Evolutionary conservation across 2,329 filamentous ascomycete genomes (phyloP), one percentile per base, ranked within the genome.

Genomic region (Trichoderma sp.): DNA sequence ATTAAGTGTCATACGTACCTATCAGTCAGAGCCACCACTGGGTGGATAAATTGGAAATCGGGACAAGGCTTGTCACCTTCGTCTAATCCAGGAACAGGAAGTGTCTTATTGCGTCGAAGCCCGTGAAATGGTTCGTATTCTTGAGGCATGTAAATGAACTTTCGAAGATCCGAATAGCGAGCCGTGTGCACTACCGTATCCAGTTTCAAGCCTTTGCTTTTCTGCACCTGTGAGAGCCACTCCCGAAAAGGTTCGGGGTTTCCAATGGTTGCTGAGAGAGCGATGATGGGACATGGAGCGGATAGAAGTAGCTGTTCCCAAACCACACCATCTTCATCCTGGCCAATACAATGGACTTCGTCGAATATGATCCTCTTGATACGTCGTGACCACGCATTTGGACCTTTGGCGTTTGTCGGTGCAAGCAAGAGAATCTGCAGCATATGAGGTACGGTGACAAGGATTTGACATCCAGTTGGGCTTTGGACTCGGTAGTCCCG

Each of bases 331-430:
- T 95, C 92, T 8, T 94, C 90, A 0, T 90, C 87, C 77, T 94
- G 90, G 0, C 92, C 91, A 72, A 95, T 95, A 39, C 88, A 93
- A 78, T 95, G 92, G 2, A 95, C 90, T 81, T 95, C 92, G 76
- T 95, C 92, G 72, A 95, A 95, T 65, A 95, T 93, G 77, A 95
- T 94, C 63, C 91, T 86, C 75, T 89, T 92, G 15, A 95, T 86
- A 67, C 90, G 84, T 4, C 85, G 84, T 0, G 91, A 87, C 92
- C 92, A 95, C 0, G 84, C 80, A 32, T 76, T 81, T 1, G 74
- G 63, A 2, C 83, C 82, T 9, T 85, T 87, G 4, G 91, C 90
- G 74, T 94, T 92, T 0, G 84, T 82, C 0, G 91, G 89, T 0
- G 88, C 85, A 64, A 92, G 82, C 1, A 95, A 83, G 91, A 95